Conservation (phyloP, 129 eudicot genomes). For the Artemisia annua region DNA sequence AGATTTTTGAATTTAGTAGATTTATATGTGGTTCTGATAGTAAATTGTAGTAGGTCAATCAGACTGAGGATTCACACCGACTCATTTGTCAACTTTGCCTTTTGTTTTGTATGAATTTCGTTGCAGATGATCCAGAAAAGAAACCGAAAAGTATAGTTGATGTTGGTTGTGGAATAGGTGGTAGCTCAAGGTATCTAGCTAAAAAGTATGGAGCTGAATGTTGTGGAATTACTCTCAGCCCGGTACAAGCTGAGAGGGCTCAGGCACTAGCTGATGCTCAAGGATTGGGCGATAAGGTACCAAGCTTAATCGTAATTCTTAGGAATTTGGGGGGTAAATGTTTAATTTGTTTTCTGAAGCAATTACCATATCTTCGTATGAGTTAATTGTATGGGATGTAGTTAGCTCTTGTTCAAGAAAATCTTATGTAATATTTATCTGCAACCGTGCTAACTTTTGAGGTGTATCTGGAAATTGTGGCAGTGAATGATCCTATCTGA, state of each 20-base stretch:
- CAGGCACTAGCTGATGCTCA: constrained; percentile 76
- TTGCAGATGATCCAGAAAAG: constrained; percentile 53
- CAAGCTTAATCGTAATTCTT: not conserved
- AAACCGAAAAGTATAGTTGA: constrained; percentile 69
- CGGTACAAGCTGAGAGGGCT: constrained; percentile 86
- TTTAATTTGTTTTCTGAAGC: not conserved
- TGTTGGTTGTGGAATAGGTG: constrained; percentile 98
- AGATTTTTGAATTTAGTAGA: too few species aligned
- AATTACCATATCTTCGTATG: not conserved
- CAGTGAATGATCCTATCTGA: not conserved
- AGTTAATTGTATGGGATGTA: not conserved
- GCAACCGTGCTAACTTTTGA: not conserved
- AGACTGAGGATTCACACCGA: not conserved
- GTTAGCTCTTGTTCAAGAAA: too few species aligned
- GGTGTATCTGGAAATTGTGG: not conserved
- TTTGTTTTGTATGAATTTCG: not conserved
- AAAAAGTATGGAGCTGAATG: constrained; percentile 67
- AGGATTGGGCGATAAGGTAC: constrained; percentile 68
- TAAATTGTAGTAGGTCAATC: too few species aligned
- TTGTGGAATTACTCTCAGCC: constrained; percentile 78
- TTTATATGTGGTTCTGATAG: too few species aligned
- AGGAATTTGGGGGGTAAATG: not conserved
- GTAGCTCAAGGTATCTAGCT: constrained; percentile 83
- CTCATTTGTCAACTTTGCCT: not conserved
- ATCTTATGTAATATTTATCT: not conserved